Evolutionary conservation across 2,329 filamentous ascomycete species (phyloP).

Genomic region (Penicillium paneum): DNA sequence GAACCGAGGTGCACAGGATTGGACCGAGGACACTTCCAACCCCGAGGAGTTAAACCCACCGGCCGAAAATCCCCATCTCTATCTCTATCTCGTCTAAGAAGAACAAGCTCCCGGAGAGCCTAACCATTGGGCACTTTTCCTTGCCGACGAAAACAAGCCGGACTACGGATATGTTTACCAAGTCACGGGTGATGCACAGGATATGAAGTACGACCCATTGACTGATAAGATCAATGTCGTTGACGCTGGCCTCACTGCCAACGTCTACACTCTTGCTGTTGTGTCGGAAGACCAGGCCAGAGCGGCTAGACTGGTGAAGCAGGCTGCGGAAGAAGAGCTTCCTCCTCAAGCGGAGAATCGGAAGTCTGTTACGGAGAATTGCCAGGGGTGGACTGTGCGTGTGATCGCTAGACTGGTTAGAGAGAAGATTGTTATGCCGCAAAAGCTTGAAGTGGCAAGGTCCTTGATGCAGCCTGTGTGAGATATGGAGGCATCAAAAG

Average conservation of each 20-base stretch:
- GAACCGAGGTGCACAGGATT: constrained; percentile 16
- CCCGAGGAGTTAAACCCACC: background rate
- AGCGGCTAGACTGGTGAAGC: constrained; percentile 15
- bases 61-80: constrained; percentile 2
- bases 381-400: constrained; percentile 25
- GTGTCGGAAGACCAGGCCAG: constrained; percentile 14
- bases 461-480: constrained; percentile 20
- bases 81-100: constrained; percentile 24
- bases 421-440: constrained; percentile 16
- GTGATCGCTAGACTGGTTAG: constrained; percentile 22
- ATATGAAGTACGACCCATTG: constrained; percentile 24
- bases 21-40: constrained; percentile 11
- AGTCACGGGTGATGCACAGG: constrained; percentile 26
- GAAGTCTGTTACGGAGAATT: constrained; percentile 23
- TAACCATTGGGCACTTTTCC: constrained; percentile 24
- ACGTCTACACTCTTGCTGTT: constrained; percentile 18
- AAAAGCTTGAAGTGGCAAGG: constrained; percentile 21
- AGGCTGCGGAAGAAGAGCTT: constrained; percentile 18
- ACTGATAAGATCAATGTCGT: constrained; percentile 8
- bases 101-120: constrained; percentile 20
- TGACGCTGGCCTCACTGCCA: constrained; percentile 6
- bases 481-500: background rate
- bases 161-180: constrained; percentile 22
- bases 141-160: constrained; percentile 24
- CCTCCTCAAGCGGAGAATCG: constrained; percentile 20